Evolutionary conservation across 164 flowering plant genomes (phyloP).

Genomic region (Kalanchoe fedtschenkoi): DNA sequence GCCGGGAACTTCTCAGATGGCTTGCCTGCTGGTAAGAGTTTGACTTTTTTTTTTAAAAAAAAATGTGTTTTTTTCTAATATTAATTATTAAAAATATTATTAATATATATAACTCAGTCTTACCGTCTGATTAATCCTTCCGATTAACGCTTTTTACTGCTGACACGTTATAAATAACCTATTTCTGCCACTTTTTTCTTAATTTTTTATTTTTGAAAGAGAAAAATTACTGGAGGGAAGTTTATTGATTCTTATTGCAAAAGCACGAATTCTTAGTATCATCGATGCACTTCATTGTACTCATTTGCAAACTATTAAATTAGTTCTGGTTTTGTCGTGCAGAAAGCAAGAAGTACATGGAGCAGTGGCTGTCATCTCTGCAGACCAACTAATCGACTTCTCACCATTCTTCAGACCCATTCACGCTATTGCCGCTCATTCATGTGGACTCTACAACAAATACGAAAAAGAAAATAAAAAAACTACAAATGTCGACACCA

Average conservation of each 20-base stretch:
- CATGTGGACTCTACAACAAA: not conserved
- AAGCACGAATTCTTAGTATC: not conserved
- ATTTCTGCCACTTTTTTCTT: no score
- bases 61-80: no score
- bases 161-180: no score
- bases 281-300: not conserved
- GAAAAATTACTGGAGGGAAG: no score
- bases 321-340: not conserved
- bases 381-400: not conserved
- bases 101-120: no score
- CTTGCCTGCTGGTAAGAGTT: constrained; percentile 25
- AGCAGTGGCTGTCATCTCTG: constrained; percentile 5
- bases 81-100: no score
- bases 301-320: not conserved
- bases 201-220: no score
- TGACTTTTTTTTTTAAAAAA: not conserved
- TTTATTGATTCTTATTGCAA: no score
- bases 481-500: not conserved
- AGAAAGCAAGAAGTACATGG: constrained; percentile 5
- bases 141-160: not conserved
- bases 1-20: constrained; percentile 20
- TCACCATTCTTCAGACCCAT: not conserved
- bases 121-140: no score
- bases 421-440: constrained; percentile 4
- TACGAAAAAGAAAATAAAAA: not conserved